These are phyloP conservation scores for Mortierella claussenii DNA, from an alignment of 192 early-diverging fungal genomes.

Conservation along the genomic window DNA sequence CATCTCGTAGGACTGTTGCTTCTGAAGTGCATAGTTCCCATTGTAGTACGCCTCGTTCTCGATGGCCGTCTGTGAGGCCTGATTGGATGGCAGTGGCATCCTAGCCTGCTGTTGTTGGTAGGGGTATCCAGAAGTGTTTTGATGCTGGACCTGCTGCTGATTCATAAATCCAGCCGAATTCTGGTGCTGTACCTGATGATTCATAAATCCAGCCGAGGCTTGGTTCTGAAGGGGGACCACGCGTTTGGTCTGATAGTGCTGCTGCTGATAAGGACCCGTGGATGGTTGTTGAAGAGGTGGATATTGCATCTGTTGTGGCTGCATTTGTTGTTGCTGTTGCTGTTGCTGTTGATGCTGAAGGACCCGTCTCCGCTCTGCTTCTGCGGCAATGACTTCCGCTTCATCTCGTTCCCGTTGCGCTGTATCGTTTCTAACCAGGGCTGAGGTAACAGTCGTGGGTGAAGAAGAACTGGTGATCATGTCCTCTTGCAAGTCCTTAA, in stretches of 20 bases:
- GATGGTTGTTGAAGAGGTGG: neutral
- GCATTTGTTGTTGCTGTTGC: neutral
- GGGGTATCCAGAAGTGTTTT: neutral
- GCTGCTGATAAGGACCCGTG: neutral
- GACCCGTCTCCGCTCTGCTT: slow-evolving; percentile 21
- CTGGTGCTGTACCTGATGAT: slow-evolving; percentile 7
- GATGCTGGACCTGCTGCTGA: slow-evolving; percentile 2
- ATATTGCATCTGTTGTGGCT: slow-evolving; percentile 8
- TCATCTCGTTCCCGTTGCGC: slow-evolving; percentile 12
- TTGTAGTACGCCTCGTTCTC: slow-evolving; percentile 31
- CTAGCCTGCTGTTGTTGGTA: neutral
- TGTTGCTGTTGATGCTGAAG: slow-evolving; percentile 17
- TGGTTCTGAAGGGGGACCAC: slow-evolving; percentile 1
- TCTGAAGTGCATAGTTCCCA: slow-evolving; percentile 16
- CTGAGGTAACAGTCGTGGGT: slow-evolving; percentile 4
- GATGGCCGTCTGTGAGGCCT: neutral
- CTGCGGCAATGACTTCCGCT: slow-evolving; percentile 14
- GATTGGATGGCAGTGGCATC: slow-evolving; percentile 5
- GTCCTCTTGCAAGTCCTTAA: slow-evolving; percentile 36
- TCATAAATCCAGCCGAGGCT: neutral
- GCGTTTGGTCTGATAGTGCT: slow-evolving; percentile 8
- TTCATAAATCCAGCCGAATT: slow-evolving; percentile 10
- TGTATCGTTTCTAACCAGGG: slow-evolving; percentile 7
- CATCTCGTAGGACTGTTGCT: slow-evolving; percentile 28
- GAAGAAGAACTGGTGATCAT: slow-evolving; percentile 12